Base-by-base conservation (phyloP, 1,139 yeast genomes). In the Chernovozyma aurita region DNA sequence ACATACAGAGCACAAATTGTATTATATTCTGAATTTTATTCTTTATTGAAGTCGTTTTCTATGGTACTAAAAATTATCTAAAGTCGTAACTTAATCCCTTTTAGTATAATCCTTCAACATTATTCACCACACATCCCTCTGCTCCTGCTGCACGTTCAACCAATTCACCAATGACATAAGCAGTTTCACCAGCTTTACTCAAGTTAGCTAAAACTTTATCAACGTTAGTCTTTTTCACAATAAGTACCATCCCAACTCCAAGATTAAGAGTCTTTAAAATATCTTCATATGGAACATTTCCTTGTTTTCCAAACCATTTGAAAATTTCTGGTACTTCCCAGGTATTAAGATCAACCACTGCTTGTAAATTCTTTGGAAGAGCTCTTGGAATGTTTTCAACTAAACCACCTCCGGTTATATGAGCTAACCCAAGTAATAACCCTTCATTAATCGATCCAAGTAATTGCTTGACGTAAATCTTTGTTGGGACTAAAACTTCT, bases 401-500 rank as follows among this genome's bases (percentile, higher is more conserved):
- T 35, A 94, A 73, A 41, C 99, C 99, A 40, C 99, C 99, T 42
- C 99, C 99, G 18, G 99, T 94, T 52, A 94, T 92, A 58, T 94
- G 95, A 4, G 98, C 96, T 57, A 94, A 73, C 42, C 97, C 99
- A 40, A 87, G 72, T 38, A 92, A 59, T 42, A 84, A 67, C 32
- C 73, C 81, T 53, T 82, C 67, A 51, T 74, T 75, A 45, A 90
- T 75, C 4, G 86, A 78, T 39, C 86, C 84, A 47, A 92, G 71
- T 42, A 92, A 64, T 51, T 90, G 95, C 63, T 87, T 90, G 47
- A 94, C 98, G 61, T 94, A 94, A 46, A 94, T 92, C 57, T 85
- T 80, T 5, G 98, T 94, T 37, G 99, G 98, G 3, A 81, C 77
- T 48, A 94, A 71, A 39, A 90, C 70, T 48, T 86, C 92, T 60